Conservation (phyloP, 306 rosid genomes). For the Lupinus albus region DNA sequence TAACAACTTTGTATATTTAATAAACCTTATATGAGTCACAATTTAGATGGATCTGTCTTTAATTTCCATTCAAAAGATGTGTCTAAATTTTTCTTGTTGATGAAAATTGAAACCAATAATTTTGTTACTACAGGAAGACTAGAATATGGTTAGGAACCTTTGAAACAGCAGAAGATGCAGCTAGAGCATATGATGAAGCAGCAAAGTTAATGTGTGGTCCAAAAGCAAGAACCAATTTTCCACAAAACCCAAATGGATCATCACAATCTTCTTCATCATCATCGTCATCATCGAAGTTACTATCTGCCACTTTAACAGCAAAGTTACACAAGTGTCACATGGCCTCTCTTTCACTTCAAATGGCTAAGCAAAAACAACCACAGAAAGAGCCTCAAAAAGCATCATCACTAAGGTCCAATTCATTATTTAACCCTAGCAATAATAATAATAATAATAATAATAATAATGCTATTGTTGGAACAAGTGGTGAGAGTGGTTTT, state of each 20-base stretch:
- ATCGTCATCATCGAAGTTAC: slow-evolving; percentile 59
- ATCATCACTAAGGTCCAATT: slow-evolving; percentile 16
- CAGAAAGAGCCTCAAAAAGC: slow-evolving; percentile 40
- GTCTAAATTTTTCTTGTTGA: background rate
- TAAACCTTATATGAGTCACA: too few species aligned
- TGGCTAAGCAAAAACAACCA: slow-evolving; percentile 47
- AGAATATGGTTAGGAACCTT: slow-evolving; percentile 90
- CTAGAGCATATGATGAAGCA: slow-evolving; percentile 90
- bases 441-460: too few species aligned
- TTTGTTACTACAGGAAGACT: slow-evolving; percentile 55
- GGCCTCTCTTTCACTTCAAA: slow-evolving; percentile 75
- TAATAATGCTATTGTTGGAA: slow-evolving; percentile 38
- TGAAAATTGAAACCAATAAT: background rate
- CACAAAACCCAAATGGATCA: slow-evolving; percentile 56
- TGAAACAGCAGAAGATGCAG: slow-evolving; percentile 88
- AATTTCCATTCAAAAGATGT: too few species aligned
- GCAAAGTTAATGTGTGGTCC: slow-evolving; percentile 80
- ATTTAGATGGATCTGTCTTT: too few species aligned
- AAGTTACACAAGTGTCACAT: slow-evolving; percentile 76
- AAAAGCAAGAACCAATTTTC: slow-evolving; percentile 75
- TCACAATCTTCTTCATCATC: slow-evolving; percentile 54
- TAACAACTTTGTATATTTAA: too few species aligned
- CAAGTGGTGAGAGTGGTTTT: too few species aligned
- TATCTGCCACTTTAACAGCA: slow-evolving; percentile 64
- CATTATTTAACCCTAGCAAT: background rate